These are phyloP conservation scores for Serendipita vermifera DNA, from an alignment of 768 basidiomycete species.

Conservation along the genomic window DNA sequence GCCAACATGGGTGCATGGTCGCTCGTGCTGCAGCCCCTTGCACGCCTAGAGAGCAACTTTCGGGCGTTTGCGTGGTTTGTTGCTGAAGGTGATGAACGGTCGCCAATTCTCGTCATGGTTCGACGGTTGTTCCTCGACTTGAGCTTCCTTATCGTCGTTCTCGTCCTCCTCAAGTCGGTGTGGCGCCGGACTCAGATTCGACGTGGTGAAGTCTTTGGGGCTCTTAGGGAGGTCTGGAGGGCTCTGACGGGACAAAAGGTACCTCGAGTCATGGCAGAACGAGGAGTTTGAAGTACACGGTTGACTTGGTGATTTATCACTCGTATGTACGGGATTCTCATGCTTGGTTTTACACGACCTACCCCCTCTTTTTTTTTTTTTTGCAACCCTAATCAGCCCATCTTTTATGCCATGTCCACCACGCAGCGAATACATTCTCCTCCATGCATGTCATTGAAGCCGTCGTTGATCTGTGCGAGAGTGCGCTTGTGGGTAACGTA, in stretches of 20 bases:
- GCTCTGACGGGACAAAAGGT: conserved; percentile 48
- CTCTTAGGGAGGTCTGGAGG: conserved; percentile 54
- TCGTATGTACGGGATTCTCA: not conserved
- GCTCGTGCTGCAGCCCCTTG: conserved; percentile 49
- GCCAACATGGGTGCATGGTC: conserved; percentile 80
- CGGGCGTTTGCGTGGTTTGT: conserved; percentile 4
- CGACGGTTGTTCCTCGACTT: conserved; percentile 66
- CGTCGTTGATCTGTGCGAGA: conserved; percentile 65
- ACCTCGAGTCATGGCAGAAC: conserved; percentile 36
- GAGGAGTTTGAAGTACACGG: conserved; percentile 27
- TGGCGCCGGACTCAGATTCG: conserved; percentile 63
- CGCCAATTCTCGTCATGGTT: conserved; percentile 54
- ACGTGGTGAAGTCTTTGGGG: conserved; percentile 51
- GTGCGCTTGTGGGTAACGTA: conserved; percentile 82
- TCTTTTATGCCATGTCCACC: conserved; percentile 57
- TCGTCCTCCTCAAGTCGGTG: conserved; percentile 41
- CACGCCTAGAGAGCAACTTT: conserved; percentile 26
- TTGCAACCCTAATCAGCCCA: not conserved
- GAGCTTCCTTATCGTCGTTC: conserved; percentile 53
- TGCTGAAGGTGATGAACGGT: conserved; percentile 35
- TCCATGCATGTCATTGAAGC: conserved; percentile 92
- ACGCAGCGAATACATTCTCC: conserved; percentile 93
- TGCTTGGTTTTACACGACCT: not conserved
- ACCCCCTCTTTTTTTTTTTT: not conserved
- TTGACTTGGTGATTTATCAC: not conserved